phyloP scores from a whole-genome alignment of 495 filamentous ascomycete species.

The Lophium mytilinum region DNA sequence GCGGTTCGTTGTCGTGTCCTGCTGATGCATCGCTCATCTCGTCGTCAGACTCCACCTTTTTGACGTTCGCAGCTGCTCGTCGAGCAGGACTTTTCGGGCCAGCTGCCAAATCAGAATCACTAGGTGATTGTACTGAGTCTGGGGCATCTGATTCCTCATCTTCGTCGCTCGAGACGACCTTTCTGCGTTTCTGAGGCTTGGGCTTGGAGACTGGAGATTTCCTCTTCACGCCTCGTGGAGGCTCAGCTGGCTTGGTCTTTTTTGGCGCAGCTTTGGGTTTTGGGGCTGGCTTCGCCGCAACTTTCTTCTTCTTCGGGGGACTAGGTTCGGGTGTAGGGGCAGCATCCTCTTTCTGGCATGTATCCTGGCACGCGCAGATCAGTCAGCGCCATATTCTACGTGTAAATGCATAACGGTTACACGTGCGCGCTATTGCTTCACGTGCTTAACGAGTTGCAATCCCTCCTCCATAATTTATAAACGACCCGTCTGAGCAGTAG shows the following conservation, averaged over 20 bases:
- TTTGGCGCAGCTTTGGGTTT: slow-evolving; percentile 25
- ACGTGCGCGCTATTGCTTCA: no score
- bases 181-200: slow-evolving; percentile 23
- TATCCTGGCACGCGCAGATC: background rate
- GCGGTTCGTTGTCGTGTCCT: slow-evolving; percentile 13
- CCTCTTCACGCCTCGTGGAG: slow-evolving; percentile 15
- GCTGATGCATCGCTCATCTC: slow-evolving; percentile 3
- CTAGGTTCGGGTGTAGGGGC: slow-evolving; percentile 8
- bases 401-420: no score
- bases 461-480: no score
- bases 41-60: slow-evolving; percentile 12
- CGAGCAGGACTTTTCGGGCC: slow-evolving; percentile 10
- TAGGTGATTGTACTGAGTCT: background rate
- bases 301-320: slow-evolving; percentile 1
- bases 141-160: slow-evolving; percentile 8
- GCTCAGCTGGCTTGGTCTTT: slow-evolving; percentile 6
- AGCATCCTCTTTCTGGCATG: slow-evolving; percentile 5
- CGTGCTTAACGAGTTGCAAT: no score
- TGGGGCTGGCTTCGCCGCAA: background rate
- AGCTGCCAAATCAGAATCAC: slow-evolving; percentile 7
- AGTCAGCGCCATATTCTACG: background rate
- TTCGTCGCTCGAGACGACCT: slow-evolving; percentile 10
- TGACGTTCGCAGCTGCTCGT: slow-evolving; percentile 10
- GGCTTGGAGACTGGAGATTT: slow-evolving; percentile 4
- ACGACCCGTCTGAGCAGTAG: no score